Evolutionary conservation across 148 eudicot species (phyloP).

Genomic region (Bassia scoparia): DNA sequence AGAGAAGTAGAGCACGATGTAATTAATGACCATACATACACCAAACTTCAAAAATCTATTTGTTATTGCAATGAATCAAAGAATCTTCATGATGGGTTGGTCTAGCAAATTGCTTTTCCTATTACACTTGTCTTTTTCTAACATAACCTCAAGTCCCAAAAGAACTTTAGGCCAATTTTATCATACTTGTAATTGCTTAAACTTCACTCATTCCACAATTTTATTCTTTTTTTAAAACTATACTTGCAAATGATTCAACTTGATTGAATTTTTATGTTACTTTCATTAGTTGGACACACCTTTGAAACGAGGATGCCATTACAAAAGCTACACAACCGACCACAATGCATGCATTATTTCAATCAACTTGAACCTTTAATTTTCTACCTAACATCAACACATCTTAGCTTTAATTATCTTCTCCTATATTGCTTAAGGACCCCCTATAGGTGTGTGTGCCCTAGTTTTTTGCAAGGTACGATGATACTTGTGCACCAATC

Average conservation of each 20-base stretch:
- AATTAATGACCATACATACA: too few relatives aligned
- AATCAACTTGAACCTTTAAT: background rate
- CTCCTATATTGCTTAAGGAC: background rate
- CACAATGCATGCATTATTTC: constrained; percentile 12
- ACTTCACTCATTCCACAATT: constrained; percentile 11
- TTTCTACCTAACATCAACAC: constrained; percentile 14
- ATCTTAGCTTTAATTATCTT: background rate
- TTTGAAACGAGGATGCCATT: background rate
- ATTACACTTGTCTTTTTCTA: background rate
- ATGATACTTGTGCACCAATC: too few relatives aligned
- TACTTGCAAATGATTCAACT: constrained; percentile 13
- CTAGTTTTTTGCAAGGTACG: background rate
- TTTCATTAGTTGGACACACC: background rate
- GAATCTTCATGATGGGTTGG: background rate
- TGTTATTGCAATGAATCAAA: background rate
- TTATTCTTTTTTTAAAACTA: background rate
- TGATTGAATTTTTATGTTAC: background rate
- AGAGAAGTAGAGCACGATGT: too few relatives aligned
- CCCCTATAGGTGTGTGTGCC: constrained; percentile 2
- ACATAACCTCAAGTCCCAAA: background rate
- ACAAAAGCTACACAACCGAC: constrained; percentile 18
- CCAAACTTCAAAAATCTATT: too few relatives aligned
- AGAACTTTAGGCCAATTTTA: background rate
- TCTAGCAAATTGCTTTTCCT: background rate
- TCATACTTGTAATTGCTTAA: constrained; percentile 19